phyloP scores from a whole-genome alignment of 345 rosid species.

The Carallia pectinifolia region DNA sequence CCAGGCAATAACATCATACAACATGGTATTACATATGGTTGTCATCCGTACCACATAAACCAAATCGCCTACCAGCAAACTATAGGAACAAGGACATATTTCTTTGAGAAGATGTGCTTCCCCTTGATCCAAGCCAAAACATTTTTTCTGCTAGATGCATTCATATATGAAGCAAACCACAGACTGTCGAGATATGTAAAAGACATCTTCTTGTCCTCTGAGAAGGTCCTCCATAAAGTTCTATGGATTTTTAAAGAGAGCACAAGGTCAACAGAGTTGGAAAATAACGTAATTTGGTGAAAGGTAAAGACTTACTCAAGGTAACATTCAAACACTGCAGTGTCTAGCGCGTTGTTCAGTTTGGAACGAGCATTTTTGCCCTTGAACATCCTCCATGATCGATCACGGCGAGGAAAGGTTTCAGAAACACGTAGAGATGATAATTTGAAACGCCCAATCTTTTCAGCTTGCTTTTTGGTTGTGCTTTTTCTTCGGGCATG shows the following conservation, averaged over 20 bases:
- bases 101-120: constrained; percentile 50
- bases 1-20: constrained; percentile 13
- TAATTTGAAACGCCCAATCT: constrained; percentile 13
- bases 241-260: constrained; percentile 32
- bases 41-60: not conserved
- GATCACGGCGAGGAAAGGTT: constrained; percentile 25
- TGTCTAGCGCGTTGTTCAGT: constrained; percentile 3
- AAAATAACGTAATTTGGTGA: not conserved
- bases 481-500: constrained; percentile 28
- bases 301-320: constrained; percentile 41
- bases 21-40: not conserved
- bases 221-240: constrained; percentile 47
- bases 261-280: not conserved
- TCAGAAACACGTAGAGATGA: constrained; percentile 42
- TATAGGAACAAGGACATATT: constrained; percentile 66
- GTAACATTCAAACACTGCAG: constrained; percentile 25
- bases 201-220: constrained; percentile 38
- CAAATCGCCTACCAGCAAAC: constrained; percentile 48
- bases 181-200: constrained; percentile 50
- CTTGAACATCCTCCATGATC: constrained; percentile 35
- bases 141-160: constrained; percentile 22
- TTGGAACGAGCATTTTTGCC: constrained; percentile 31
- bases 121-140: constrained; percentile 53
- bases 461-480: constrained; percentile 12
- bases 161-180: constrained; percentile 54